Evolutionary conservation across 2,329 filamentous ascomycete genomes (phyloP).

Genomic region (Aspergillus sp.): DNA sequence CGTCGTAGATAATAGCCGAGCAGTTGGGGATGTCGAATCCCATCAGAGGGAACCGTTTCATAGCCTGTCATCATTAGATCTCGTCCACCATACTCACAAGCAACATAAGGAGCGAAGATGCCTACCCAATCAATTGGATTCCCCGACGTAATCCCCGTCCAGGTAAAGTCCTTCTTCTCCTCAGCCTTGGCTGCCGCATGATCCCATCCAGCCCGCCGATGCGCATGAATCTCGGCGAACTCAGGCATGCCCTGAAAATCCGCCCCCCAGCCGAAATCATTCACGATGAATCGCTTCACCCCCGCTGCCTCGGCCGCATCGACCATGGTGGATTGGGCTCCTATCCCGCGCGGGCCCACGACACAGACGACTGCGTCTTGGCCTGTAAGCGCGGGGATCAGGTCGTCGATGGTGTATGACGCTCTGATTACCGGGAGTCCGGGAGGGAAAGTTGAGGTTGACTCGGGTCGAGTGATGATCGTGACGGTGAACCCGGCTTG

Average conservation of each 20-base stretch:
- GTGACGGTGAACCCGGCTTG: slow-evolving; percentile 5
- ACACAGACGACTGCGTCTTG: slow-evolving; percentile 58
- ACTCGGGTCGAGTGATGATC: slow-evolving; percentile 6
- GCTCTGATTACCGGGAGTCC: slow-evolving; percentile 1
- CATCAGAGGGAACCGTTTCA: slow-evolving; percentile 7
- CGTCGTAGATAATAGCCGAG: slow-evolving; percentile 10
- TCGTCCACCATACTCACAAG: background rate
- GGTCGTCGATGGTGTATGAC: slow-evolving; percentile 35
- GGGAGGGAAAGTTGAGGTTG: slow-evolving; percentile 2
- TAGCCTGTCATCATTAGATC: background rate
- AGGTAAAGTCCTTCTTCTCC: slow-evolving; percentile 1
- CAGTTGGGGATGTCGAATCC: slow-evolving; percentile 3
- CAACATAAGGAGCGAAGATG: too few species aligned
- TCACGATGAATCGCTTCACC: slow-evolving; percentile 61
- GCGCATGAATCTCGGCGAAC: background rate
- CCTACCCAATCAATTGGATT: slow-evolving; percentile 12
- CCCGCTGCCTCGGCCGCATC: slow-evolving; percentile 60
- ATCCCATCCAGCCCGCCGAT: slow-evolving; percentile 5
- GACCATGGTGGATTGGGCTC: slow-evolving; percentile 52
- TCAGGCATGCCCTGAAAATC: background rate
- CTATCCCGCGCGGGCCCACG: slow-evolving; percentile 42
- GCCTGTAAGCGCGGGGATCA: slow-evolving; percentile 47
- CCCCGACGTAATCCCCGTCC: slow-evolving; percentile 6
- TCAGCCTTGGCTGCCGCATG: background rate
- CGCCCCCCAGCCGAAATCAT: slow-evolving; percentile 49